Percentiles rank a stretch among this genome's conserved stretches.
Evolutionary conservation across 495 filamentous ascomycete genomes (phyloP).

Genomic region (Hyaloscypha variabilis): DNA sequence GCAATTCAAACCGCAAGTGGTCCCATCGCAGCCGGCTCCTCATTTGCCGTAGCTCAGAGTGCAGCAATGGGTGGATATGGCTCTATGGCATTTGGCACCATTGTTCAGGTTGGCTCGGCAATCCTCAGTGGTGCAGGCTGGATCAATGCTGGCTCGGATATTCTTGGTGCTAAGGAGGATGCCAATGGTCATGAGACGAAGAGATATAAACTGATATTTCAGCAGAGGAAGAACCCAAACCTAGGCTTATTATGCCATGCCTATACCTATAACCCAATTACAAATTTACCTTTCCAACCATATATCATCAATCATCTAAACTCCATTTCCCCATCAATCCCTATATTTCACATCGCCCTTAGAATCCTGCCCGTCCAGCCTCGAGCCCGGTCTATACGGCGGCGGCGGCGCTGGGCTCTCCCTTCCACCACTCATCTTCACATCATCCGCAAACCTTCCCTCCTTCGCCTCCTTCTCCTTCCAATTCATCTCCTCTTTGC

Average conservation of each 20-base stretch:
- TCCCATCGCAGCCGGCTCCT: background rate
- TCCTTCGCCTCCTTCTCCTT: constrained; percentile 30
- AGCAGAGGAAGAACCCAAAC: background rate
- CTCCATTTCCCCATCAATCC: background rate
- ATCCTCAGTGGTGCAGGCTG: too few relatives aligned
- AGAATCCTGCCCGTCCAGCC: constrained; percentile 22
- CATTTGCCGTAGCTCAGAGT: constrained; percentile 2
- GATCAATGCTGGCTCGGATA: too few relatives aligned
- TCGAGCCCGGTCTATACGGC: constrained; percentile 40
- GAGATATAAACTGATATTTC: too few relatives aligned
- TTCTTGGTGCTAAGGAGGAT: too few relatives aligned
- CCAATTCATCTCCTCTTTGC: constrained; percentile 17
- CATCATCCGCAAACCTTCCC: constrained; percentile 27
- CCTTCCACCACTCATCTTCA: constrained; percentile 29
- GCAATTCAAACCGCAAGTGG: background rate
- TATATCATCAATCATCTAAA: background rate
- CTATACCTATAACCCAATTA: background rate
- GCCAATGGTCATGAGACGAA: too few relatives aligned
- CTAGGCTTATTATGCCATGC: background rate
- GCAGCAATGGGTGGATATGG: constrained; percentile 11
- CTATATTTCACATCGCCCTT: background rate
- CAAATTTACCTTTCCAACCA: background rate
- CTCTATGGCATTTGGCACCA: background rate
- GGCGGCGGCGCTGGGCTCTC: constrained; percentile 36
- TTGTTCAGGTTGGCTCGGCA: background rate